Evolutionary conservation across 1,139 yeast species (phyloP).

Genomic region (Geotrichum aggregatum): DNA sequence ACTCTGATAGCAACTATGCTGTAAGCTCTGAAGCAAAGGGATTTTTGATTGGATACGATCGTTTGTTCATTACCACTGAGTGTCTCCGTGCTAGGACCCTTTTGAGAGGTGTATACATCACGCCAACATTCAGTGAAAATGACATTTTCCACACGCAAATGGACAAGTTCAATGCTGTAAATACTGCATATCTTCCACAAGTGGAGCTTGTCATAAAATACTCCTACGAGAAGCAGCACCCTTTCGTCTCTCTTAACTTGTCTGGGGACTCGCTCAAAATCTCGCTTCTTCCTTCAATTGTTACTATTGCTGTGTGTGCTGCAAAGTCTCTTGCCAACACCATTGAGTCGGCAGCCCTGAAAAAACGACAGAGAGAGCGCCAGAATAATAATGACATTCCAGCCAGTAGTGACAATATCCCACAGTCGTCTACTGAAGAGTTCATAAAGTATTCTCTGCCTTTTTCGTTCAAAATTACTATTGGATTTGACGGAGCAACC

Average conservation of each 20-base stretch:
- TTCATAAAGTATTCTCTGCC: constrained; percentile 23
- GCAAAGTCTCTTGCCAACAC: constrained; percentile 18
- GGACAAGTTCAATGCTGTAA: constrained; percentile 26
- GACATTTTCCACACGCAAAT: constrained; percentile 22
- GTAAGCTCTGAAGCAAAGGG: constrained; percentile 53
- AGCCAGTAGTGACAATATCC: neutral
- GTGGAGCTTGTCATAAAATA: constrained; percentile 26
- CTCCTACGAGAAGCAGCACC: constrained; percentile 17
- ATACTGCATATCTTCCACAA: constrained; percentile 36
- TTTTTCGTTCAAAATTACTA: constrained; percentile 27
- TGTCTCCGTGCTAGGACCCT: constrained; percentile 32
- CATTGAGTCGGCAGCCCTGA: constrained; percentile 7
- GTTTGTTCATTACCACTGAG: constrained; percentile 26
- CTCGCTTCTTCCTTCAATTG: constrained; percentile 35
- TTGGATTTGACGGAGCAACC: constrained; percentile 32
- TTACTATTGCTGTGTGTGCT: constrained; percentile 26
- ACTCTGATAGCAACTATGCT: constrained; percentile 22
- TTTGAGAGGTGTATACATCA: constrained; percentile 39
- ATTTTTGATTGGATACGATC: constrained; percentile 68
- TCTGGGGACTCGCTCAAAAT: constrained; percentile 36
- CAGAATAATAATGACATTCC: neutral
- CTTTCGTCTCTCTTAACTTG: constrained; percentile 27
- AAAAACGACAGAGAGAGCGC: neutral
- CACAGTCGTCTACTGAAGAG: neutral
- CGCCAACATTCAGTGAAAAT: constrained; percentile 30